Evolutionary conservation across 2,329 filamentous ascomycete species (phyloP).

Genomic region (Penicillium sp.): DNA sequence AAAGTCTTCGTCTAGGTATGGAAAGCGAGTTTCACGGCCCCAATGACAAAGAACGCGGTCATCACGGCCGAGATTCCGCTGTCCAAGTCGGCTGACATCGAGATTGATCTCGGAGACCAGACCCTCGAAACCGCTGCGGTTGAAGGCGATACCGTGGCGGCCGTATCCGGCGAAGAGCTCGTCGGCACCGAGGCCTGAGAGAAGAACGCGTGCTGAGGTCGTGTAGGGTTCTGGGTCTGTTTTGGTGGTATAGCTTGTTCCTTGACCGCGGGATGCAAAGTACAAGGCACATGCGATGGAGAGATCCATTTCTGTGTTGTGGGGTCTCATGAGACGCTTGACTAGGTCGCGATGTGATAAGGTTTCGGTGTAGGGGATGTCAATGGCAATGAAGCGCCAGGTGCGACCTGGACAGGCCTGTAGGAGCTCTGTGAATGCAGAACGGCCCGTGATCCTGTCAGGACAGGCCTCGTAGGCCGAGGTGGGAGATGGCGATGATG

Average conservation of each 20-base stretch:
- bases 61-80: slow-evolving; percentile 91
- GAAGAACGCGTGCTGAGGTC: slow-evolving; percentile 74
- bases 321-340: slow-evolving; percentile 78
- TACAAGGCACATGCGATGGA: slow-evolving; percentile 94
- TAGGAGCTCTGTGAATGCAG: slow-evolving; percentile 72
- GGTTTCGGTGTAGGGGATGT: slow-evolving; percentile 77
- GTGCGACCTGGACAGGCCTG: slow-evolving; percentile 64
- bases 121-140: slow-evolving; percentile 64
- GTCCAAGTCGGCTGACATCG: slow-evolving; percentile 80
- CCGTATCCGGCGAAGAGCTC: slow-evolving; percentile 94
- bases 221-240: slow-evolving; percentile 48
- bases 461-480: slow-evolving; percentile 76
- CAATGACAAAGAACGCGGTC: slow-evolving; percentile 88
- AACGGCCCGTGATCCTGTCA: slow-evolving; percentile 81
- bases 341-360: slow-evolving; percentile 66
- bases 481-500: slow-evolving; percentile 1
- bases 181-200: slow-evolving; percentile 92
- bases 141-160: slow-evolving; percentile 75
- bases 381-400: slow-evolving; percentile 80
- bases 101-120: slow-evolving; percentile 79
- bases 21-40: slow-evolving; percentile 84
- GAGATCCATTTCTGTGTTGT: slow-evolving; percentile 98
- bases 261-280: slow-evolving; percentile 79
- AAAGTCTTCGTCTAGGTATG: slow-evolving; percentile 83
- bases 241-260: slow-evolving; percentile 41